Conservation (phyloP, 2,329 filamentous ascomycete genomes). For the Xylogone sp. region DNA sequence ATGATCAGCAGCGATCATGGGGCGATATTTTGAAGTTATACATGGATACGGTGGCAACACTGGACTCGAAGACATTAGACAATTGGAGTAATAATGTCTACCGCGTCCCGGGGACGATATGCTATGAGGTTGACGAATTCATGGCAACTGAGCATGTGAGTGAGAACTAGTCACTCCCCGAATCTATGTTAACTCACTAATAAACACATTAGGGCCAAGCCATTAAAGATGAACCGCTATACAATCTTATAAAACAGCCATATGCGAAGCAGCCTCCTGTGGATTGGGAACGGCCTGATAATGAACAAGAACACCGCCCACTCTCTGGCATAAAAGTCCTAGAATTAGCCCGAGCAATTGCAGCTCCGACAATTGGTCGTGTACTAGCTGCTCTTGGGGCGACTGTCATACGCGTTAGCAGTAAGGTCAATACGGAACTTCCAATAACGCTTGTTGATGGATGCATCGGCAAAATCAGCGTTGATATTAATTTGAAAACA, state of each 20-base stretch:
- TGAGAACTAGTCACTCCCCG: not conserved
- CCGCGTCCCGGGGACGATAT: not conserved
- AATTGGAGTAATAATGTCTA: not conserved
- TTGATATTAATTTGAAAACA: constrained; percentile 42
- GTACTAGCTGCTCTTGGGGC: constrained; percentile 35
- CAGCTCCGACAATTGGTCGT: constrained; percentile 32
- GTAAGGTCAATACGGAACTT: constrained; percentile 33
- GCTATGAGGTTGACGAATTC: not conserved
- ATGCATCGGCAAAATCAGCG: constrained; percentile 40
- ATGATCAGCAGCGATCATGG: not conserved
- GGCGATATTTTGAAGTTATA: not conserved
- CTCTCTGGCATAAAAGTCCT: constrained; percentile 24
- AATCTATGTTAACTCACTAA: not conserved
- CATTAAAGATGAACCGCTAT: not conserved
- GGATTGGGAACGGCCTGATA: not conserved
- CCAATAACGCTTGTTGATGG: constrained; percentile 27
- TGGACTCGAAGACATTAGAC: not conserved
- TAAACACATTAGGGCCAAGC: not conserved
- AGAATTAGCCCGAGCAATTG: constrained; percentile 38
- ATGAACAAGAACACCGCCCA: constrained; percentile 29
- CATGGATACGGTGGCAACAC: not conserved
- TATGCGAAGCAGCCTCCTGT: not conserved
- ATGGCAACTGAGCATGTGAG: not conserved
- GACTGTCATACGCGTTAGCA: constrained; percentile 41
- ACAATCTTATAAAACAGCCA: not conserved